Percentiles rank a stretch among this genome's conserved stretches.
Evolutionary conservation across 164 flowering plant species (phyloP).

Genomic region (Saururus chinensis): DNA sequence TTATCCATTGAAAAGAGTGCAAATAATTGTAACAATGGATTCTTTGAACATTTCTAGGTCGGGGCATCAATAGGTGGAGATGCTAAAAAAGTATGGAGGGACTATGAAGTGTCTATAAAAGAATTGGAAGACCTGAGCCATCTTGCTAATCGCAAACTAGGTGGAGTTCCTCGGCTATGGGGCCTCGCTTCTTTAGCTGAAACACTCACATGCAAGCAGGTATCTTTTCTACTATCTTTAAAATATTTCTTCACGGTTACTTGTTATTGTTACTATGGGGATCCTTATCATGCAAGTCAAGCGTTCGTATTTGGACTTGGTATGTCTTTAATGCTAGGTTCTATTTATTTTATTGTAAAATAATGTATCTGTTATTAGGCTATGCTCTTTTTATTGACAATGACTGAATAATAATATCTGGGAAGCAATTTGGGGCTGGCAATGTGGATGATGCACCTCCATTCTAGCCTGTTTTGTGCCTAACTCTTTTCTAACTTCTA

Average conservation of each 20-base stretch:
- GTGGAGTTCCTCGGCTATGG: slow-evolving; percentile 40
- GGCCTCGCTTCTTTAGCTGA: slow-evolving; percentile 56
- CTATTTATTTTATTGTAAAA: too few relatives aligned
- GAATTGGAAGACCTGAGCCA: slow-evolving; percentile 44
- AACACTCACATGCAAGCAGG: slow-evolving; percentile 51
- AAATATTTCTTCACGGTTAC: neutral
- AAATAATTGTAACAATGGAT: neutral
- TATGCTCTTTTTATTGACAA: too few relatives aligned
- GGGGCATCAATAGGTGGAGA: slow-evolving; percentile 65
- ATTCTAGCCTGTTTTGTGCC: neutral
- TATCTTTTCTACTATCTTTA: slow-evolving; percentile 2
- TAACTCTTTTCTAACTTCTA: too few relatives aligned
- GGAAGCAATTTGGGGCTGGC: too few relatives aligned
- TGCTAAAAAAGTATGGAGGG: slow-evolving; percentile 52
- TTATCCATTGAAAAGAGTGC: neutral
- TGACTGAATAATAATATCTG: too few relatives aligned
- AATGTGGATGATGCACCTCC: too few relatives aligned
- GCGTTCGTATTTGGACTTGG: too few relatives aligned
- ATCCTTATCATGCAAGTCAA: neutral
- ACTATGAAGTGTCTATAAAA: slow-evolving; percentile 47
- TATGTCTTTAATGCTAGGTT: neutral
- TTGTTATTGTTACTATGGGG: neutral
- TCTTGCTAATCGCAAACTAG: slow-evolving; percentile 64
- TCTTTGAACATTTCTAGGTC: slow-evolving; percentile 34
- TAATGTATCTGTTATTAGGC: too few relatives aligned